Conservation (phyloP, 345 rosid species). For the Eutrema heterophyllum region DNA sequence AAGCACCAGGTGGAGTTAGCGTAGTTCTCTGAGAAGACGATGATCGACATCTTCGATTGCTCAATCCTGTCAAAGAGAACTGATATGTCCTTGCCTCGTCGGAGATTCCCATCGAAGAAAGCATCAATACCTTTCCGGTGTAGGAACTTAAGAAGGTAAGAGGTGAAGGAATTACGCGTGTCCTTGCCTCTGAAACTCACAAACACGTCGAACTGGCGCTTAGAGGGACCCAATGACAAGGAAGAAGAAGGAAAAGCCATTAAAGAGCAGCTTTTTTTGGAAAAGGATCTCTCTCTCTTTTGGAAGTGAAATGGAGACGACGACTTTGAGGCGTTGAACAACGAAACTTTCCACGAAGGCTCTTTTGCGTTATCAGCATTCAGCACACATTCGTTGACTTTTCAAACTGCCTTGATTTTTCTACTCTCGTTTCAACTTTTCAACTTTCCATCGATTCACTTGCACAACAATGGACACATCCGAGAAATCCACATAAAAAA, state of each 20-base stretch:
- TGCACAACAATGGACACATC: too few species aligned
- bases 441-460: too few species aligned
- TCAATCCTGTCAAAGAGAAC: conserved; percentile 11
- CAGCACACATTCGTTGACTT: conserved; percentile 16
- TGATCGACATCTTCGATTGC: conserved; percentile 4
- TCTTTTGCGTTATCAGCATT: not conserved
- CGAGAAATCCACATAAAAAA: too few species aligned
- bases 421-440: too few species aligned
- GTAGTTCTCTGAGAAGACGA: conserved; percentile 20
- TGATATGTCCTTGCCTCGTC: not conserved
- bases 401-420: not conserved
- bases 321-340: not conserved
- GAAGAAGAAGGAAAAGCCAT: conserved; percentile 15
- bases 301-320: not conserved
- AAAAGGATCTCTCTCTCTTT: not conserved
- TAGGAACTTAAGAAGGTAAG: not conserved
- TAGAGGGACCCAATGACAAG: not conserved
- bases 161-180: conserved; percentile 5
- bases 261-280: not conserved
- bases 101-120: conserved; percentile 12
- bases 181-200: conserved; percentile 29
- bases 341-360: not conserved
- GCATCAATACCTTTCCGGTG: not conserved
- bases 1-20: conserved; percentile 28
- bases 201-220: conserved; percentile 23